These are phyloP conservation scores for Candida neerlandica DNA, from an alignment of 1,139 yeast genomes.

Conservation along the genomic window DNA sequence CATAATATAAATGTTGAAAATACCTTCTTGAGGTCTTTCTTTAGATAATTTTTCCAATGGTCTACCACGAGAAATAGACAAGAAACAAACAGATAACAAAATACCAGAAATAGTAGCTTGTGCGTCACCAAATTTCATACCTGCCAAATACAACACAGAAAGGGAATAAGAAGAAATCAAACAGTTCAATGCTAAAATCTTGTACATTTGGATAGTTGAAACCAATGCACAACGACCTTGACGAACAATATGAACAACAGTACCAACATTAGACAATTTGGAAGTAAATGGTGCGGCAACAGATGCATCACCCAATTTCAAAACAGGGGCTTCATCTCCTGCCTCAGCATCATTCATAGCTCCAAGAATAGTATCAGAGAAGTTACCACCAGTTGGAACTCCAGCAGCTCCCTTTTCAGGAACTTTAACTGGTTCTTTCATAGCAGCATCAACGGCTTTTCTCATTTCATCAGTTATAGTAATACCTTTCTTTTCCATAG, in stretches of 20 bases:
- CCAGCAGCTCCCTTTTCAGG: conserved; percentile 17
- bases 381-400: conserved; percentile 35
- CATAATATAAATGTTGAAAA: conserved; percentile 92
- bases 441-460: conserved; percentile 56
- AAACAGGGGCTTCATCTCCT: conserved; percentile 85
- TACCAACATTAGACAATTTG: conserved; percentile 85
- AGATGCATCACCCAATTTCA: conserved; percentile 97
- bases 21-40: conserved; percentile 97
- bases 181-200: conserved; percentile 94
- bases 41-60: conserved; percentile 87
- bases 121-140: conserved; percentile 97
- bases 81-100: conserved; percentile 88
- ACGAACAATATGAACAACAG: conserved; percentile 92
- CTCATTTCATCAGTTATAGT: conserved; percentile 69
- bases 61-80: conserved; percentile 91
- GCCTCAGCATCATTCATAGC: conserved; percentile 71
- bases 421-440: conserved; percentile 26
- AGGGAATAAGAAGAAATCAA: conserved; percentile 94
- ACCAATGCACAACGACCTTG: conserved; percentile 99
- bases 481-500: conserved; percentile 83
- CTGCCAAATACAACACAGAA: conserved; percentile 92
- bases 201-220: conserved; percentile 98
- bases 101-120: conserved; percentile 95
- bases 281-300: conserved; percentile 99
- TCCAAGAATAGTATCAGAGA: conserved; percentile 76